Base-by-base conservation (phyloP, 768 basidiomycete species). In the Macrolepiota dolichaula region DNA sequence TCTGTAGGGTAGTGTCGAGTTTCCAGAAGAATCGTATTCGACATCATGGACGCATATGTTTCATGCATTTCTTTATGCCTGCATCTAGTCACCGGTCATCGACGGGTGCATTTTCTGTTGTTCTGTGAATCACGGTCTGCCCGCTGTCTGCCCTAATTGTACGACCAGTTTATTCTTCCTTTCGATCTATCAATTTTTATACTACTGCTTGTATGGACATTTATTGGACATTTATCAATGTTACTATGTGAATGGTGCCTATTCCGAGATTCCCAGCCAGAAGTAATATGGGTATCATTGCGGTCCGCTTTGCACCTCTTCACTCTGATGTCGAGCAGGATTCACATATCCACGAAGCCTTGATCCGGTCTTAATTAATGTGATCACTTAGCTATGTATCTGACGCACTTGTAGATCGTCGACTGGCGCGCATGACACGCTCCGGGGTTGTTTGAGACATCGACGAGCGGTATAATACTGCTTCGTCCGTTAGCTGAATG, bases 1-100 rank as follows among this genome's bases (percentile, higher is more conserved):
- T 52, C 62, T 71, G 38, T 78, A 57, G 72, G 7, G 29, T 32
- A 32, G 35, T 15, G 19, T 9, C 11, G 11, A 49, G 3, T 22
- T 27, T n/a, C 9, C 10, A 17, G 42, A 9, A 44, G 9, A 9
- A 13, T 15, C 12, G 22, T 49, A 44, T 4, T 2, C 15, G 42
- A 22, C 19, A 44, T 44, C 42, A 19, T n/a, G 5, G 19, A 44
- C 42, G 19, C 9, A n/a, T 19, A 44, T 6, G n/a, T n/a, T 44
- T 2, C 3, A 44, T 22, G 42, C 19, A n/a, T 44, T n/a, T 9
- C 3, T 44, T 19, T 44, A 44, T 22, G 19, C 15, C 10, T 44
- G 2, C 15, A 10, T 44, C n/a, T n/a, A n/a, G n/a, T n/a, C n/a
- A 22, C 42, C 29, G 29, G 29, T 32, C 7, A 32, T 32, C 7